Percentiles rank a stretch among this genome's conserved stretches.
phyloP scores from a whole-genome alignment of 768 basidiomycete genomes.

The Amanita jacksonii region DNA sequence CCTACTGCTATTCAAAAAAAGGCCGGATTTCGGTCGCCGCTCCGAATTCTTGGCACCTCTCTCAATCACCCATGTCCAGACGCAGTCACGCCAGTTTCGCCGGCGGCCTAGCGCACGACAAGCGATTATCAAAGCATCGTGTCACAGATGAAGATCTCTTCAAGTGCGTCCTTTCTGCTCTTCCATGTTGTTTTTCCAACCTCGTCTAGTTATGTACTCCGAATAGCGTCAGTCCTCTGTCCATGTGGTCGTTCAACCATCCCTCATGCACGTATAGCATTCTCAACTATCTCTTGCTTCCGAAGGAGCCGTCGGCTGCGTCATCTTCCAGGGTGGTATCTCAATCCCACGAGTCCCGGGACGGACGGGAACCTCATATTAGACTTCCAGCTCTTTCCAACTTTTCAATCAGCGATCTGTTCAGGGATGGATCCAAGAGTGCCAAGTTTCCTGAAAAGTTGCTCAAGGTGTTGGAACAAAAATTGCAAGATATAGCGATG shows the following conservation, averaged over 20 bases:
- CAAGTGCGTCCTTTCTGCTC: slow-evolving; percentile 40
- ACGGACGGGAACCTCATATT: slow-evolving; percentile 55
- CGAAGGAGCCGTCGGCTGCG: slow-evolving; percentile 34
- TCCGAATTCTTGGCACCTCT: no score
- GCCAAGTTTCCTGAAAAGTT: slow-evolving; percentile 94
- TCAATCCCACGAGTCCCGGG: slow-evolving; percentile 26
- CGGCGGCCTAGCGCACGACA: slow-evolving; percentile 44
- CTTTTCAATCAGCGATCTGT: slow-evolving; percentile 67
- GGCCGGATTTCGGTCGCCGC: no score
- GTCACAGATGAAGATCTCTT: slow-evolving; percentile 82
- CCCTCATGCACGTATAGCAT: slow-evolving; percentile 34
- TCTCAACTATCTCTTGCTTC: slow-evolving; percentile 60
- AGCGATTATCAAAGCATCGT: slow-evolving; percentile 64
- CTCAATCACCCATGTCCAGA: slow-evolving; percentile 45
- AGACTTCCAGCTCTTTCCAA: slow-evolving; percentile 62
- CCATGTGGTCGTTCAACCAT: slow-evolving; percentile 10
- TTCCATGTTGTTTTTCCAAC: slow-evolving; percentile 11
- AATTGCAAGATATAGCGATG: slow-evolving; percentile 88
- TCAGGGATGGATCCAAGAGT: slow-evolving; percentile 72
- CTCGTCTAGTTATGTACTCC: slow-evolving; percentile 57
- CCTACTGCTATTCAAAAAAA: no score
- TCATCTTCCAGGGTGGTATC: slow-evolving; percentile 1
- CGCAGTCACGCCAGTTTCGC: slow-evolving; percentile 56
- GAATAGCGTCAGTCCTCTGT: slow-evolving; percentile 61
- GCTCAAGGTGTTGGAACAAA: slow-evolving; percentile 82